Percentiles rank a stretch among this genome's conserved stretches.
Evolutionary conservation across 164 flowering plant species (phyloP).

Genomic region (Sedum album): DNA sequence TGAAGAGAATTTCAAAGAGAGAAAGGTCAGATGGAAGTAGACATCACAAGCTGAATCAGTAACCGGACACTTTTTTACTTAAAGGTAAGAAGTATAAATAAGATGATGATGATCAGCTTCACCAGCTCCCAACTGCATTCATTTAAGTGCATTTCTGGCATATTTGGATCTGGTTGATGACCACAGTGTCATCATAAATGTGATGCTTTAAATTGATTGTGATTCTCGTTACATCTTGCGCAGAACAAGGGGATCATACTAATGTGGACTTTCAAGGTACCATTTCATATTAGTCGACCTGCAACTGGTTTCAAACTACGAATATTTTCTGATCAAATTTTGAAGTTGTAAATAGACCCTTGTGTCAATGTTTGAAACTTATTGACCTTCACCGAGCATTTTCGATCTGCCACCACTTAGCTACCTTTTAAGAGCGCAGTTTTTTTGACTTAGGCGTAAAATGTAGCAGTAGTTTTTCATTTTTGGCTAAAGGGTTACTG

Average conservation of each 20-base stretch:
- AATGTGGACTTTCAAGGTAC: not conserved
- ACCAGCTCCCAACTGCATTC: conserved; percentile 43
- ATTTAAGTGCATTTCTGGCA: conserved; percentile 22
- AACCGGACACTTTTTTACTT: not conserved
- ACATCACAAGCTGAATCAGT: not conserved
- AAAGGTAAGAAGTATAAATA: conserved; percentile 8
- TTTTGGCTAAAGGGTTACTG: not conserved
- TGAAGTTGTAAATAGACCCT: not conserved
- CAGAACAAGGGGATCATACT: conserved; percentile 5
- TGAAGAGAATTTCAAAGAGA: not conserved
- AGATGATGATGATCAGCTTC: not conserved
- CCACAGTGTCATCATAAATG: not conserved
- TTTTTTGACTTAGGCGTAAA: not conserved
- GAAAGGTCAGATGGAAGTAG: conserved; percentile 1
- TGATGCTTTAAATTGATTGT: not conserved
- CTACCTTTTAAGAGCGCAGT: not conserved
- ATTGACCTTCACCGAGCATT: not conserved
- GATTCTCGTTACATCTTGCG: not conserved
- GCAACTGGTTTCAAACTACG: not conserved
- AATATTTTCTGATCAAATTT: not conserved
- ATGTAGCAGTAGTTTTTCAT: not conserved
- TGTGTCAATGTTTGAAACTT: not conserved
- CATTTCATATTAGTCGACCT: conserved; percentile 1
- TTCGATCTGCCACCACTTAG: too few relatives aligned
- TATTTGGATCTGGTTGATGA: not conserved